Percentiles rank a stretch among this genome's conserved stretches.
Conservation (phyloP, 257 asterid species). For the Penstemon eatonii region DNA sequence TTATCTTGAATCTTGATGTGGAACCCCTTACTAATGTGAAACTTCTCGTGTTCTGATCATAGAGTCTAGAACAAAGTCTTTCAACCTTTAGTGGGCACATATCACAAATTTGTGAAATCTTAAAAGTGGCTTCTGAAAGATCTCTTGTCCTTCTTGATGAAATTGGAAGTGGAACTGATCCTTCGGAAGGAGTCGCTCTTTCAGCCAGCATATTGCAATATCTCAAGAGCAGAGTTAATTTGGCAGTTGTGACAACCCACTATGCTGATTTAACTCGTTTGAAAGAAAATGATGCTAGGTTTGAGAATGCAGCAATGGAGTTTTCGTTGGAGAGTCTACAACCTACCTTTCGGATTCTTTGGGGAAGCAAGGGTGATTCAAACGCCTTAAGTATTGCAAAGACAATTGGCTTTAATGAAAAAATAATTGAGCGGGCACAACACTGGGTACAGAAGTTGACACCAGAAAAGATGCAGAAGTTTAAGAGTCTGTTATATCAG, state of each 20-base stretch:
- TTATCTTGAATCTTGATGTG: background rate
- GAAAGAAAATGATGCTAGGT: constrained; percentile 72
- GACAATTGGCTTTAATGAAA: constrained; percentile 72
- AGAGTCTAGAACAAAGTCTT: constrained; percentile 94
- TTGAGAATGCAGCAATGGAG: constrained; percentile 98
- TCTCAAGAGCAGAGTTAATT: constrained; percentile 75
- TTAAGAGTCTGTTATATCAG: constrained; percentile 62
- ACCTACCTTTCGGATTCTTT: constrained; percentile 82
- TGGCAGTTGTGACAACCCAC: constrained; percentile 94
- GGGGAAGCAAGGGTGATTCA: constrained; percentile 94
- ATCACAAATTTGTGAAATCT: constrained; percentile 63
- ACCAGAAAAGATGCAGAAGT: constrained; percentile 84
- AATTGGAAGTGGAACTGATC: constrained; percentile 98
- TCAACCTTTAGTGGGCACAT: constrained; percentile 98
- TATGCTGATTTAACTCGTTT: constrained; percentile 82
- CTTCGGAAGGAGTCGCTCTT: constrained; percentile 96
- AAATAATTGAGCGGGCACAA: constrained; percentile 60
- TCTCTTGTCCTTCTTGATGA: constrained; percentile 95
- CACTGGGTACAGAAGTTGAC: constrained; percentile 74
- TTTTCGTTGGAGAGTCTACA: constrained; percentile 75
- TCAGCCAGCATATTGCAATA: constrained; percentile 82
- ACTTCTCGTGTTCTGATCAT: constrained; percentile 33
- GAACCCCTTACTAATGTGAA: constrained; percentile 28
- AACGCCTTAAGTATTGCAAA: constrained; percentile 84
- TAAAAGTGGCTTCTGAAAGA: constrained; percentile 73